Percentiles rank a stretch among this genome's conserved stretches.
Conservation (phyloP, 225 moss, liverwort and hornwort genomes). For the Polytrichum commune region DNA sequence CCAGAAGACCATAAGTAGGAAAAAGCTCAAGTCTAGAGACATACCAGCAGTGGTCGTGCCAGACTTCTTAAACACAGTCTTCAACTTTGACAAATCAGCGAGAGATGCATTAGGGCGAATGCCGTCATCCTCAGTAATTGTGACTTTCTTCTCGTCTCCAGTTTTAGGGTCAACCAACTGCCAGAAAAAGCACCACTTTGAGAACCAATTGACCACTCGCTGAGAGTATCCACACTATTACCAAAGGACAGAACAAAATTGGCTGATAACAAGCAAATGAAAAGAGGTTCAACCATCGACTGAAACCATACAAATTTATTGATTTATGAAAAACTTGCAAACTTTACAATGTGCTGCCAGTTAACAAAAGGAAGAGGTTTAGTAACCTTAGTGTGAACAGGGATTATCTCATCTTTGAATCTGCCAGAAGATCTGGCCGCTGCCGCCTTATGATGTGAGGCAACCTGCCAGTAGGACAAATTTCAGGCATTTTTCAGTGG, state of each 20-base stretch:
- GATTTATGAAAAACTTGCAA: too few species aligned
- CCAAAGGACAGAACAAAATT: too few species aligned
- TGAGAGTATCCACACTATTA: too few species aligned
- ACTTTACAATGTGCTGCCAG: too few species aligned
- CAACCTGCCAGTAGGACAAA: slow-evolving; percentile 16
- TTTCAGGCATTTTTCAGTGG: not conserved
- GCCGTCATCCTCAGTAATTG: slow-evolving; percentile 64
- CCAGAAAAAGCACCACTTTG: slow-evolving; percentile 1
- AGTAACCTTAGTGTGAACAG: slow-evolving; percentile 53
- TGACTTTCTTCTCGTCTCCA: slow-evolving; percentile 54
- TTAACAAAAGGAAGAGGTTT: too few species aligned
- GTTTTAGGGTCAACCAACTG: slow-evolving; percentile 58
- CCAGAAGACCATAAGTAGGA: too few species aligned
- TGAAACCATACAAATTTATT: too few species aligned
- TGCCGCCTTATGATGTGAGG: slow-evolving; percentile 65
- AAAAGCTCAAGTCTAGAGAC: not conserved
- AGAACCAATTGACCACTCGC: not conserved
- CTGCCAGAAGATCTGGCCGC: slow-evolving; percentile 62
- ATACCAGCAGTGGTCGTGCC: slow-evolving; percentile 61
- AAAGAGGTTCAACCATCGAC: too few species aligned
- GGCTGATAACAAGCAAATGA: too few species aligned
- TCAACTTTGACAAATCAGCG: slow-evolving; percentile 46
- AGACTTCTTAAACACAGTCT: slow-evolving; percentile 63
- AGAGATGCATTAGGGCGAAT: slow-evolving; percentile 52
- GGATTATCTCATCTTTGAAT: slow-evolving; percentile 69